Percentiles rank a stretch among this genome's conserved stretches.
These are phyloP conservation scores for Vairimorpha ceranae DNA, from an alignment of 371 early-diverging fungal species.

Conservation along the genomic window DNA sequence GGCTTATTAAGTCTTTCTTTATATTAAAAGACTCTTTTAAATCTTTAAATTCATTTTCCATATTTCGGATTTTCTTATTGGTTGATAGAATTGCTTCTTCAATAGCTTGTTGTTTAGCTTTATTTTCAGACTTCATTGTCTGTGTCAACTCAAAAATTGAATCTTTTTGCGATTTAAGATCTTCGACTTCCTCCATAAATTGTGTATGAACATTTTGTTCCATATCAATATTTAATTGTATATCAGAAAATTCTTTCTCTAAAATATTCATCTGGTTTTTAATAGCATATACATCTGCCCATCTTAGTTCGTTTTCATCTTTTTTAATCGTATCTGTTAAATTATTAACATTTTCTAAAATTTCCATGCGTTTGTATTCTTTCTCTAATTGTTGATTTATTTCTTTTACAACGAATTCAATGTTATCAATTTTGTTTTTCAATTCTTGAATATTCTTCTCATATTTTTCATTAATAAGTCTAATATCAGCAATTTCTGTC, in stretches of 20 bases:
- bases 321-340: constrained; percentile 33
- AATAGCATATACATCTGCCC: constrained; percentile 32
- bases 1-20: constrained; percentile 7
- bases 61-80: constrained; percentile 19
- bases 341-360: background rate
- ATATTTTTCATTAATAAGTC: constrained; percentile 45
- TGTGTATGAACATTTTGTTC: background rate
- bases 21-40: constrained; percentile 13
- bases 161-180: background rate
- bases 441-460: constrained; percentile 24
- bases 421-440: constrained; percentile 24
- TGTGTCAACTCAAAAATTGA: background rate
- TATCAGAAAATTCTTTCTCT: constrained; percentile 7
- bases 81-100: background rate
- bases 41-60: constrained; percentile 25
- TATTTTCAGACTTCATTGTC: constrained; percentile 1
- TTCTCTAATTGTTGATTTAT: constrained; percentile 26
- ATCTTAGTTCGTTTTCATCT: constrained; percentile 49
- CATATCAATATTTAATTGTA: background rate
- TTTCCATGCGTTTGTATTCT: constrained; percentile 17
- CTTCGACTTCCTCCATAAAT: background rate
- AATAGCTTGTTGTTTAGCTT: constrained; percentile 10
- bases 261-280: constrained; percentile 17
- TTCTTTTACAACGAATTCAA: constrained; percentile 11
- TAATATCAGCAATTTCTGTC: constrained; percentile 59